Base-by-base conservation (phyloP, 106 monocot species). In the Narthecium ossifragum region DNA sequence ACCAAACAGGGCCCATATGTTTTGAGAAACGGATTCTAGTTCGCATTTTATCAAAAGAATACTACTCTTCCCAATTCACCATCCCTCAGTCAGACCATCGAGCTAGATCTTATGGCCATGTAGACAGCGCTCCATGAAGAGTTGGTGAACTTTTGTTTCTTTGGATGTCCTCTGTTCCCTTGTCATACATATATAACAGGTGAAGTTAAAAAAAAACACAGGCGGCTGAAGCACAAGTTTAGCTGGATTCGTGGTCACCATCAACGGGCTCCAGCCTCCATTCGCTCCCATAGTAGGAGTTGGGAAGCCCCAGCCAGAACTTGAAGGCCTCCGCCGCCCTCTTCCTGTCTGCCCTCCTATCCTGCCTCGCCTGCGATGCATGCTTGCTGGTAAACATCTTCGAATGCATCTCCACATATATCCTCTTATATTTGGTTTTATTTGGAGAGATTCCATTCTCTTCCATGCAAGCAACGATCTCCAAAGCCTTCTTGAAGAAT, bases 301-400 rank as follows among this genome's bases (percentile, higher is more conserved):
- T 94, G 0, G 93, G 93, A 18, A 94, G 64, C 6, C 93, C 93
- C 24, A 94, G 65, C 93, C 93, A 94, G 61, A 94, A 94, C 72
- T 94, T 94, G 56, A 94, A 94, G 1, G 93, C 93, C 80, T 94
- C 93, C 0, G 93, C 93, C 32, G 93, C 93, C 59, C 83, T 71
- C 67, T 82, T 89, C 73, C 85, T 57, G 60, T 89, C 93, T 23
- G 28, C 79, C 82, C 93, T 64, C 66, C 89, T 58, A 29, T 85
- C 82, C 72, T 89, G 82, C 74, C 93, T 76, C 11, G 93, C 89
- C 70, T 70, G 73, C n/a, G 93, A 94, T 0, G 93, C 85, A 45
- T 94, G 93, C 82, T 85, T 88, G 60, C 93, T 94, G 0, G 89
- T 94, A 53, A 94, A 94, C 93, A 94, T 89, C 77, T 74, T 79